Evolutionary conservation across 1,284 basidiomycete species (phyloP), one percentile per base, ranked within the genome.

Genomic region (Thelephora terrestris): DNA sequence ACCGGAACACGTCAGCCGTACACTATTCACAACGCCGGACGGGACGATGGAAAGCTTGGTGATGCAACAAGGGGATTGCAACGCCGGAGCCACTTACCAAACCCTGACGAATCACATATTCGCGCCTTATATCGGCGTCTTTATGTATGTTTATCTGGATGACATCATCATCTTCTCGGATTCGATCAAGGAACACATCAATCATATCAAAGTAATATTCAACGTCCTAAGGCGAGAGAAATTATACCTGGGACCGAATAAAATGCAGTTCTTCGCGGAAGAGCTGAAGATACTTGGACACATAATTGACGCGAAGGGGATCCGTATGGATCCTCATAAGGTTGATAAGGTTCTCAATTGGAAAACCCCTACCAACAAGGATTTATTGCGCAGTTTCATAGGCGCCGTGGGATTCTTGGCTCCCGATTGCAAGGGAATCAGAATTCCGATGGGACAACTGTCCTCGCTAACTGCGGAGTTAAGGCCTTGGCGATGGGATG

Each of bases 31-130:
- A 10, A 57, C 54, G 2, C 55, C 55, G 7, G 61, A 68, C 52
- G 66, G 68, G 2, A 67, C 55, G 0, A 67, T 69, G 62, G 58
- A 59, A 4, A 66, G 65, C 47, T 36, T 59, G 6, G 66, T 70
- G 0, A 52, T 71, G 49, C 67, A 69, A 40, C 58, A 60, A 25
- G 67, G 68, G n/a, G n/a, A n/a, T n/a, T n/a, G n/a, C n/a, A n/a
- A n/a, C n/a, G n/a, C n/a, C n/a, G 46, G 51, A 0, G 61, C 65
- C 0, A 69, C 63, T 0, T 68, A 62, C 55, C 65, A 68, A 50
- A 39, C 56, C 16, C 36, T 66, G 0, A 67, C 67, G 65, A 67
- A 59, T 37, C 49, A 61, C 46, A 55, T 67, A 0, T 67, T 67
- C 27, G 55, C 49, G 4, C 51, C 57, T 3, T 53, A 53, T 40